Base-by-base conservation (phyloP, 495 filamentous ascomycete species). In the Talaromyces proteolyticus region DNA sequence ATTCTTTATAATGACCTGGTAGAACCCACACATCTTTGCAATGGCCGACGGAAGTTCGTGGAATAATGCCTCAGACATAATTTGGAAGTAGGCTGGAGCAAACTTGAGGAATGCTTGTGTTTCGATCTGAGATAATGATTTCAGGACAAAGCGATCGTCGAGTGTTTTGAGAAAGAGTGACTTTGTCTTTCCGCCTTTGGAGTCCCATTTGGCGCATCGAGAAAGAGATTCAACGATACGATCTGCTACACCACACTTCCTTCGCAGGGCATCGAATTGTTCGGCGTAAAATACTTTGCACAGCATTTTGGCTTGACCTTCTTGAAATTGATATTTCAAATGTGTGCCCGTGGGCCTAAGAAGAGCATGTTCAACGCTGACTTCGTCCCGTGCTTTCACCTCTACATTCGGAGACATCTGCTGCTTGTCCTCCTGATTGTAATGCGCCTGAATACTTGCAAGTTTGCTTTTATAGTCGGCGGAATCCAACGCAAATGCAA, bases 11-110 rank as follows among this genome's bases (percentile, higher is more conserved):
- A 87, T 82, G 52, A 99, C 85, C 57, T 97, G 92, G 66, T 95
- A 99, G 68, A 99, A 96, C 2, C 93, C 93, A 42, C 97, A 81
- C 94, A 99, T 97, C 70, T 99, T 99, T 10, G 93, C 93, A 57
- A 99, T 97, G 14, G 95, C 94, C 8, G 91, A 93, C 2, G 93
- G 93, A 5, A 99, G 75, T 56, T 96, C 93, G 56, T 96, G 91
- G 69, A 97, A 99, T 20, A 99, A 77, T 1, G 89, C 90, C 62
- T 97, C 86, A 12, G 89, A 86, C 89, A 96, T 96, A 58, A 97
- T 89, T 53, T 88, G 86, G 64, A 99, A 99, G 68, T 99, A 99
- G 7, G 90, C 88, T 0, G 91, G 93, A 0, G 94, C 94, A 57
- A 97, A 96, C 55, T 85, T 85, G 49, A 96, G 76, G 68, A 99